Conservation (phyloP, 129 eudicot genomes). For the Tanacetum coccineum region DNA sequence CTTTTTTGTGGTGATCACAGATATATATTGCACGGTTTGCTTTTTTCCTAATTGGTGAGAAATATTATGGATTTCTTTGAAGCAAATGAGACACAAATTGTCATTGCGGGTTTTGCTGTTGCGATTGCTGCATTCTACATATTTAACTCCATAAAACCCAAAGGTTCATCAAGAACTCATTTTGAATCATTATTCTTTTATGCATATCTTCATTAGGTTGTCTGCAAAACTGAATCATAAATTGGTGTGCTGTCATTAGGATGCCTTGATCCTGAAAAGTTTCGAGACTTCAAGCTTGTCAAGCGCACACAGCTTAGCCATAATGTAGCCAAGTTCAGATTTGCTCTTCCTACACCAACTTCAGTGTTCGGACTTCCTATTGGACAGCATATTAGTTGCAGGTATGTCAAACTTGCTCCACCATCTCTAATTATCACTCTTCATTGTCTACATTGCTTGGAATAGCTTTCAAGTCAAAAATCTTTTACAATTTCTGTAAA, state of each 20-base stretch:
- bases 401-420: conserved; percentile 14
- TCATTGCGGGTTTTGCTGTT: conserved; percentile 18
- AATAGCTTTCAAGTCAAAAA: not conserved
- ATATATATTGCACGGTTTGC: not conserved
- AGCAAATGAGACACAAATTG: conserved; percentile 23
- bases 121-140: conserved; percentile 30
- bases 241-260: conserved; percentile 15
- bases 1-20: conserved; percentile 23
- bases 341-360: conserved; percentile 38
- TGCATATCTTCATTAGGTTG: conserved; percentile 1
- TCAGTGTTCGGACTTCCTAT: conserved; percentile 40
- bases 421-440: not conserved
- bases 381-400: conserved; percentile 40
- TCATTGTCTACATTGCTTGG: not conserved
- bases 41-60: not conserved
- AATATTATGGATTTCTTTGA: conserved; percentile 25
- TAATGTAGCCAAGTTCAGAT: conserved; percentile 39
- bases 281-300: conserved; percentile 35
- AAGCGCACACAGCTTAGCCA: conserved; percentile 40
- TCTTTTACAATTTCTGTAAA: not conserved
- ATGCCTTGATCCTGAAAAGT: conserved; percentile 30
- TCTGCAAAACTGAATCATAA: conserved; percentile 15
- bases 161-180: conserved; percentile 26
- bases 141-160: conserved; percentile 24
- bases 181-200: conserved; percentile 9